Evolutionary conservation across 768 basidiomycete genomes (phyloP).

Genomic region (Hortiboletus campestris): DNA sequence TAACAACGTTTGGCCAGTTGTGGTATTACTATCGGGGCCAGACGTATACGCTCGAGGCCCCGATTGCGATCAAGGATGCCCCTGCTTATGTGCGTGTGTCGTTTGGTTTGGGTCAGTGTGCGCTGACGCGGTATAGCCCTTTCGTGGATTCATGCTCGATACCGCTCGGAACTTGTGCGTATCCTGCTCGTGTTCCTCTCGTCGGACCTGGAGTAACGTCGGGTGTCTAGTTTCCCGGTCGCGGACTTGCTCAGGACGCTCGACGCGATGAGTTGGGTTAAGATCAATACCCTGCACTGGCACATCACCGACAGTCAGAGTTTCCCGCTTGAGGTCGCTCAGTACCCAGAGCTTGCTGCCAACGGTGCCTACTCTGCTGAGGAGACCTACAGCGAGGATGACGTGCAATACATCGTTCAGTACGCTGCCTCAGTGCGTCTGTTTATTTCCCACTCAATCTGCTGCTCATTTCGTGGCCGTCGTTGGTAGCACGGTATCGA

Average conservation of each 20-base stretch:
- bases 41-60: slow-evolving; percentile 41
- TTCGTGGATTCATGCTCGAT: slow-evolving; percentile 44
- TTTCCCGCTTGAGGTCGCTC: slow-evolving; percentile 68
- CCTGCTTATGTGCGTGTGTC: slow-evolving; percentile 42
- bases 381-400: slow-evolving; percentile 50
- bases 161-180: slow-evolving; percentile 45
- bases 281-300: slow-evolving; percentile 78
- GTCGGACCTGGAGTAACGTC: not conserved
- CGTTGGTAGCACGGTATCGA: slow-evolving; percentile 63
- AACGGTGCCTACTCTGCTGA: slow-evolving; percentile 66
- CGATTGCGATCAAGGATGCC: slow-evolving; percentile 41
- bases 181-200: too few relatives aligned
- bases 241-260: slow-evolving; percentile 42
- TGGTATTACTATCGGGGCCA: slow-evolving; percentile 40
- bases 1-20: slow-evolving; percentile 55
- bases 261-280: slow-evolving; percentile 53
- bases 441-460: not conserved
- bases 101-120: not conserved
- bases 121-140: slow-evolving; percentile 24
- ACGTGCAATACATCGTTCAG: slow-evolving; percentile 57
- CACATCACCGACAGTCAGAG: slow-evolving; percentile 81
- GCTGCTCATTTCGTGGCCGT: not conserved
- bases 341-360: slow-evolving; percentile 55
- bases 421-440: slow-evolving; percentile 71
- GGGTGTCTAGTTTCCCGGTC: slow-evolving; percentile 35